Conservation (phyloP, 1,284 basidiomycete species). For the Thelephora terrestris region DNA sequence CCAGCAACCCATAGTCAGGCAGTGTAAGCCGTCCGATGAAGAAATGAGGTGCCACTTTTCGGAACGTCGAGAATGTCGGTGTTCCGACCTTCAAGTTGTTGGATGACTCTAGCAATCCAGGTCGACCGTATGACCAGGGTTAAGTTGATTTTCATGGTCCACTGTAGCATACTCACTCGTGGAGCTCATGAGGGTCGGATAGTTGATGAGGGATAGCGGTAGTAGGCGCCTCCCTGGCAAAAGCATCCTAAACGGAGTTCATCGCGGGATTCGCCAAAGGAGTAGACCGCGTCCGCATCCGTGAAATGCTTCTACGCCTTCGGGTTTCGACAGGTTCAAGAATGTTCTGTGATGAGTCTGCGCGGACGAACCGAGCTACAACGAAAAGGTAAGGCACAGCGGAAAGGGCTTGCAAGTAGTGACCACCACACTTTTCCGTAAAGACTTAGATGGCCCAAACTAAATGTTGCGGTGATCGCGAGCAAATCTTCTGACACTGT, state of each 20-base stretch:
- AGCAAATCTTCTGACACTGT: too few species aligned
- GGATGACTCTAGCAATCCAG: neutral
- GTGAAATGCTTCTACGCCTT: constrained; percentile 72
- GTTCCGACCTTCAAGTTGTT: constrained; percentile 37
- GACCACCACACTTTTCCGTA: constrained; percentile 55
- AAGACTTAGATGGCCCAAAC: constrained; percentile 20
- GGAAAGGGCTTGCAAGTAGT: constrained; percentile 37
- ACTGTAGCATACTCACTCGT: constrained; percentile 37
- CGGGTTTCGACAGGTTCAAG: constrained; percentile 62
- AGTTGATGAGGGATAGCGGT: constrained; percentile 1
- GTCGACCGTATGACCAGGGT: constrained; percentile 26
- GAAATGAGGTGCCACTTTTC: constrained; percentile 58
- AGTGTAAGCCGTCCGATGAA: too few species aligned
- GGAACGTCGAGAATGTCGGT: constrained; percentile 63
- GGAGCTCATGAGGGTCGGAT: neutral
- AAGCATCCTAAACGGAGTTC: constrained; percentile 36
- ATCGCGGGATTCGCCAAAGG: constrained; percentile 40
- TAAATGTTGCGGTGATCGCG: constrained; percentile 24
- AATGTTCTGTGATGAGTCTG: constrained; percentile 70
- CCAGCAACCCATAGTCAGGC: constrained; percentile 45
- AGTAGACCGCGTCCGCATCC: constrained; percentile 38
- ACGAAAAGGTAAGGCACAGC: constrained; percentile 36
- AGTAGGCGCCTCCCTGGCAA: constrained; percentile 28
- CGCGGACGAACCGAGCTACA: constrained; percentile 53
- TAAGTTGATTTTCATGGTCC: constrained; percentile 46